Evolutionary conservation across 345 rosid species (phyloP).

Genomic region (Syzygium jambos): DNA sequence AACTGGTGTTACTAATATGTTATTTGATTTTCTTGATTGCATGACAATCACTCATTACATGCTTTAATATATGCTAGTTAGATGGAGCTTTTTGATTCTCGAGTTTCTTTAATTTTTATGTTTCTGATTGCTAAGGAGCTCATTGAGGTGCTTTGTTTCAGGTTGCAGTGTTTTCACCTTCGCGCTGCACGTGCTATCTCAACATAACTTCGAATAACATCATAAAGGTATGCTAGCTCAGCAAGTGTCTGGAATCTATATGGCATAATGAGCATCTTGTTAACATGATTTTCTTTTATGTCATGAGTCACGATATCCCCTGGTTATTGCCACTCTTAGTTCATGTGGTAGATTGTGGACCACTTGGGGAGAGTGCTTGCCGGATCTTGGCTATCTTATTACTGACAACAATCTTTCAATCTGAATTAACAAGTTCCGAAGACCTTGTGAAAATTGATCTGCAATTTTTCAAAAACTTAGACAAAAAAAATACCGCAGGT

Average conservation of each 20-base stretch:
- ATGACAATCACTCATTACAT: neutral
- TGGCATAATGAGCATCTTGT: neutral
- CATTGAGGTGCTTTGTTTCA: slow-evolving; percentile 19
- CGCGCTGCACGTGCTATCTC: slow-evolving; percentile 40
- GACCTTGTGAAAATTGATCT: neutral
- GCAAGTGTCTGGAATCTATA: neutral
- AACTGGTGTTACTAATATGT: neutral
- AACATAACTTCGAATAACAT: slow-evolving; percentile 71
- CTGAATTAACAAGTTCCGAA: neutral
- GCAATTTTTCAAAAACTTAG: neutral
- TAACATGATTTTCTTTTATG: neutral
- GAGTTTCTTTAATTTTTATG: neutral
- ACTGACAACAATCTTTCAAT: neutral
- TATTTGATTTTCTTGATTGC: neutral
- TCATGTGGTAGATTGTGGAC: neutral
- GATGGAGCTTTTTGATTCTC: neutral
- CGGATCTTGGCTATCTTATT: neutral
- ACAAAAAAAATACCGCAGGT: slow-evolving; percentile 31
- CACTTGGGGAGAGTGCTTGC: neutral
- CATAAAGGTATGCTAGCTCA: slow-evolving; percentile 40
- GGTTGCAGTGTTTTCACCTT: slow-evolving; percentile 73
- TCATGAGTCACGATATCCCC: neutral
- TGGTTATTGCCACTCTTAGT: neutral
- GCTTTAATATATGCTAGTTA: neutral
- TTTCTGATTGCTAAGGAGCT: slow-evolving; percentile 4